Base-by-base conservation (phyloP, 2,329 filamentous ascomycete genomes). In the Drechmeria coniospora region DNA sequence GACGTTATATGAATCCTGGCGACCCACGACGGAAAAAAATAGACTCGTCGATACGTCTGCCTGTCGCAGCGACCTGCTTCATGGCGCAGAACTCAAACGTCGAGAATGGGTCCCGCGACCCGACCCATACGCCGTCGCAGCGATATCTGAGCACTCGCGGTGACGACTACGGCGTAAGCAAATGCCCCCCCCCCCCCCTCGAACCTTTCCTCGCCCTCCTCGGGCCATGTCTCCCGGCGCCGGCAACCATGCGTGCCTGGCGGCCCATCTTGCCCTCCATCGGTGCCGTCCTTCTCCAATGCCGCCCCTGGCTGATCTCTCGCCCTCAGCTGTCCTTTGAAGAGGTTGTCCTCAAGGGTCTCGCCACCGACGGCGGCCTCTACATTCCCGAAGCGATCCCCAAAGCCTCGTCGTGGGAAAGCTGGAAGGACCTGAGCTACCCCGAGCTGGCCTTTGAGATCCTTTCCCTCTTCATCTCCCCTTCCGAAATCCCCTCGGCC, bases 301-400 rank as follows among this genome's bases (percentile, higher is more conserved):
- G 15, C 11, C 5, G 2, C 20, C 7, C 6, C 14, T 6, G 4
- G 20, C 26, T 27, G 20, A 27, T 36, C 14, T 13, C 3, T 23
- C 18, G 11, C 8, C 6, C 11, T 10, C 40, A 86, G 79, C 67
- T 92, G 41, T 86, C 82, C 28, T 93, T 94, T 51, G 86, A 94
- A 55, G 75, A 84, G 29, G 84, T 84, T 25, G 83, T 93, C 22
- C 65, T 93, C 38, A 92, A 92, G 54, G 84, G 84, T 24, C 73
- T 93, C 32, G 84, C 83, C 32, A 64, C 70, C 25, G 86, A 94
- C 46, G 82, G 83, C 32, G 86, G 86, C 29, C 74, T 93, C 16
- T 93, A 87, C 61, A 78, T 93, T 36, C 86, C 86, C 23, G 77
- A 93, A 49, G 66, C 78, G 38, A 78, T 92, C 36, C 84, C 84